Evolutionary conservation across 371 early-diverging fungal genomes (phyloP).

Genomic region (Dichotomocladium elegans): DNA sequence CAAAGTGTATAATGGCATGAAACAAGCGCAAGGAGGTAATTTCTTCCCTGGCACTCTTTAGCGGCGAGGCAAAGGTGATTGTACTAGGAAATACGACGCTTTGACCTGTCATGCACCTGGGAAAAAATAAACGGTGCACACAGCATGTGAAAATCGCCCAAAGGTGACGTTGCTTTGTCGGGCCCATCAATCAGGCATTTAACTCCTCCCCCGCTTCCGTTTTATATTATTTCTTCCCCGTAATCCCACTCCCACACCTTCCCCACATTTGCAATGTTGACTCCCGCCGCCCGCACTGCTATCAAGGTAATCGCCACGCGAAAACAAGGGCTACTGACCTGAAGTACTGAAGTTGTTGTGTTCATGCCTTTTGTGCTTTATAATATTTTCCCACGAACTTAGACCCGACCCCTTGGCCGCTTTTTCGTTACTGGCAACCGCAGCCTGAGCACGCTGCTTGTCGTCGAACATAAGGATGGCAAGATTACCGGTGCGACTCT

Average conservation of each 20-base stretch:
- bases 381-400: not conserved
- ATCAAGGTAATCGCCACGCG: constrained; percentile 2
- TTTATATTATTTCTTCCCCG: not conserved
- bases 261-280: constrained; percentile 4
- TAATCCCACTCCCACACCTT: not conserved
- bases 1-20: no score
- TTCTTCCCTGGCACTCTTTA: not conserved
- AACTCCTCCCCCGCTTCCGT: not conserved
- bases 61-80: not conserved
- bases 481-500: constrained; percentile 71
- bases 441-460: constrained; percentile 72
- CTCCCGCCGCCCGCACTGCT: constrained; percentile 11
- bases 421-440: constrained; percentile 58
- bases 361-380: not conserved
- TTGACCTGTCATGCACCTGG: not conserved
- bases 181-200: not conserved
- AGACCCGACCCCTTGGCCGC: constrained; percentile 43
- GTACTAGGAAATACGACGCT: not conserved
- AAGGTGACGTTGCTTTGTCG: not conserved
- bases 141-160: not conserved
- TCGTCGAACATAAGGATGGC: constrained; percentile 87
- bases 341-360: not conserved
- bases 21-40: no score
- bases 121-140: not conserved
- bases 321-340: not conserved